phyloP scores from a whole-genome alignment of 176 grass and related monocot species.

The Aechmea fasciata region DNA sequence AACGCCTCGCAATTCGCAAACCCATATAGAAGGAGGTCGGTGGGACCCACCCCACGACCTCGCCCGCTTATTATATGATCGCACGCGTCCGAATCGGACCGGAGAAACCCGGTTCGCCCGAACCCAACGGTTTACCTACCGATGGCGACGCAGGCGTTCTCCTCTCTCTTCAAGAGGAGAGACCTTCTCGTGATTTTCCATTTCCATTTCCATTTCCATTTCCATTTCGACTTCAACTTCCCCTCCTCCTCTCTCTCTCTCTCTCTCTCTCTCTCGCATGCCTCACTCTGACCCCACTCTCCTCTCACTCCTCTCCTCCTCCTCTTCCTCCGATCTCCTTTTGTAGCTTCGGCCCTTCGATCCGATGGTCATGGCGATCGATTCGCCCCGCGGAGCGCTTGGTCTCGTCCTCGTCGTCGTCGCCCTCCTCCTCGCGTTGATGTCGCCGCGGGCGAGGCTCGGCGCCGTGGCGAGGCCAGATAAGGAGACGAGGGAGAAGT shows the following conservation, averaged over 20 bases:
- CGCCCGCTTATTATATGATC: neutral
- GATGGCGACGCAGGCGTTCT: conserved; percentile 4
- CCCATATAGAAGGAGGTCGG: too few relatives aligned
- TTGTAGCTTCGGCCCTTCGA: neutral
- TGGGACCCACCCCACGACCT: too few relatives aligned
- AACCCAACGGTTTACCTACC: conserved; percentile 26
- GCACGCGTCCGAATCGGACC: neutral
- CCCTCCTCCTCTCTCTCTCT: neutral
- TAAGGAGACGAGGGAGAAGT: conserved; percentile 87
- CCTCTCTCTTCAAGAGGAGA: neutral
- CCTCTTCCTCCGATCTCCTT: neutral
- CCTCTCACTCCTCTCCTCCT: neutral
- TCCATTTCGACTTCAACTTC: neutral
- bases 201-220: too few relatives aligned
- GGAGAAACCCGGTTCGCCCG: neutral
- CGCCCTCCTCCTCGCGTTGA: neutral
- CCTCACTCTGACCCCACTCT: neutral
- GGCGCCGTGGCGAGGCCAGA: conserved; percentile 45
- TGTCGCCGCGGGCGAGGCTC: neutral
- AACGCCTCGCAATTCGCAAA: too few relatives aligned
- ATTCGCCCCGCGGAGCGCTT: conserved; percentile 8
- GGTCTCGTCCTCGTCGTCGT: conserved; percentile 7
- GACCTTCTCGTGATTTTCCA: too few relatives aligned
- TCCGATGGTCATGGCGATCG: conserved; percentile 7
- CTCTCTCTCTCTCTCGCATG: conserved; percentile 4